phyloP scores from a whole-genome alignment of 164 flowering plant species.

The Litsea cubeba region DNA sequence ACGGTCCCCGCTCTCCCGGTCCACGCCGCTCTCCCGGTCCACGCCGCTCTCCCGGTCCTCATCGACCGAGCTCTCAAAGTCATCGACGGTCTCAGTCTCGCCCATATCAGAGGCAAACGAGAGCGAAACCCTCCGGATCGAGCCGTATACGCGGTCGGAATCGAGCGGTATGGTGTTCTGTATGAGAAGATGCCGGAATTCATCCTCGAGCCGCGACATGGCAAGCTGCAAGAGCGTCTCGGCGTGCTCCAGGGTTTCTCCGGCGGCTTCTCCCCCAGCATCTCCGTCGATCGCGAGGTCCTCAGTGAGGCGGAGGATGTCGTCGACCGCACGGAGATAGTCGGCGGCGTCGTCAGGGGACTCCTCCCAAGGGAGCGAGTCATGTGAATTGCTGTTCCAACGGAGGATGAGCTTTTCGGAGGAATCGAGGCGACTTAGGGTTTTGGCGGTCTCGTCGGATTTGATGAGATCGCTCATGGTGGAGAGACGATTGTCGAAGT shows the following conservation, averaged over 20 bases:
- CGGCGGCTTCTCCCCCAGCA: not conserved
- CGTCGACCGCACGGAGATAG: not conserved
- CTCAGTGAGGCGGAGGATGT: not conserved
- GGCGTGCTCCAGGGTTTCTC: not conserved
- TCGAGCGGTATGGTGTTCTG: not conserved
- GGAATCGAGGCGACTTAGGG: not conserved
- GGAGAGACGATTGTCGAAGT: not conserved
- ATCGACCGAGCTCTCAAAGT: not conserved
- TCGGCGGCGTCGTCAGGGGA: not conserved
- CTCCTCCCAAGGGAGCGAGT: not conserved
- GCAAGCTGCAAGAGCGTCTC: not conserved
- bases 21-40: no score
- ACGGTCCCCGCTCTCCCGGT: not conserved
- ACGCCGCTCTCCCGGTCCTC: not conserved
- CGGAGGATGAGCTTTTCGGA: not conserved
- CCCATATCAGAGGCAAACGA: not conserved
- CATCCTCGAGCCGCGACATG: not conserved
- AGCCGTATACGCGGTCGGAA: not conserved
- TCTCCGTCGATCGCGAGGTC: not conserved
- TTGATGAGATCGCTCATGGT: not conserved
- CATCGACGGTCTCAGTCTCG: not conserved
- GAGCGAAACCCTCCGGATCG: not conserved
- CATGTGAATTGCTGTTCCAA: not conserved
- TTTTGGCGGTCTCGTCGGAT: conserved; percentile 29
- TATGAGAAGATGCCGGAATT: not conserved